A percentile compares a stretch with the other conserved stretches of the same genome.
phyloP scores from a whole-genome alignment of 2,329 filamentous ascomycete species.

The Trichoderma citrinoviride region DNA sequence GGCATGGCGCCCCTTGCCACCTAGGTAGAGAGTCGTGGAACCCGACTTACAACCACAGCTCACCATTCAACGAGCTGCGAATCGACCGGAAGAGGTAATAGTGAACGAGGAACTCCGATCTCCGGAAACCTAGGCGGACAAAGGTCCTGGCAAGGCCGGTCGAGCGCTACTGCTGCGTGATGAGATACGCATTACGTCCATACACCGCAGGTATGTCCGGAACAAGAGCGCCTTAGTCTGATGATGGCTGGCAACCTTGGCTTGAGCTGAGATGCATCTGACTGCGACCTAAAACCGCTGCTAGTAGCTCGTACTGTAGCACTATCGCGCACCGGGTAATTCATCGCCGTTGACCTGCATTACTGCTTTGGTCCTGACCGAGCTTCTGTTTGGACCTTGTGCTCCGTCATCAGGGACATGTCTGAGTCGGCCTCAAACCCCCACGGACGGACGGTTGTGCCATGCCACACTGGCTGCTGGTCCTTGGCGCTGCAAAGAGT shows the following conservation, averaged over 20 bases:
- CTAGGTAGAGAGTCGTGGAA: neutral
- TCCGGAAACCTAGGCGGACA: constrained; percentile 10
- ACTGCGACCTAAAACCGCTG: neutral
- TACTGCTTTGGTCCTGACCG: constrained; percentile 9
- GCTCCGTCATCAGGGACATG: neutral
- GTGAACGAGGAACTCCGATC: neutral
- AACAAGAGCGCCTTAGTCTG: neutral
- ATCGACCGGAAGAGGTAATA: neutral
- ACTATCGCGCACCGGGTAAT: neutral
- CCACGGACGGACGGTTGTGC: neutral
- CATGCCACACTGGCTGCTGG: neutral
- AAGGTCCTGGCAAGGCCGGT: neutral
- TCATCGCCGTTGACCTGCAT: constrained; percentile 16
- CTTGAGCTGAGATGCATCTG: constrained; percentile 10
- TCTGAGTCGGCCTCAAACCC: neutral
- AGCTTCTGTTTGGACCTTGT: neutral
- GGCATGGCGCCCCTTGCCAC: too few relatives aligned
- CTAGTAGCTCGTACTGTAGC: too few relatives aligned
- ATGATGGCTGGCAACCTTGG: neutral
- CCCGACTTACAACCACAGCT: neutral
- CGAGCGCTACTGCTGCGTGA: neutral
- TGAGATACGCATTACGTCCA: neutral
- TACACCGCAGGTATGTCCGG: neutral
- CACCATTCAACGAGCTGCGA: neutral
- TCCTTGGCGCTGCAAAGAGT: neutral